phyloP scores from a whole-genome alignment of 2,329 filamentous ascomycete genomes.

The Venturia nashicola region DNA sequence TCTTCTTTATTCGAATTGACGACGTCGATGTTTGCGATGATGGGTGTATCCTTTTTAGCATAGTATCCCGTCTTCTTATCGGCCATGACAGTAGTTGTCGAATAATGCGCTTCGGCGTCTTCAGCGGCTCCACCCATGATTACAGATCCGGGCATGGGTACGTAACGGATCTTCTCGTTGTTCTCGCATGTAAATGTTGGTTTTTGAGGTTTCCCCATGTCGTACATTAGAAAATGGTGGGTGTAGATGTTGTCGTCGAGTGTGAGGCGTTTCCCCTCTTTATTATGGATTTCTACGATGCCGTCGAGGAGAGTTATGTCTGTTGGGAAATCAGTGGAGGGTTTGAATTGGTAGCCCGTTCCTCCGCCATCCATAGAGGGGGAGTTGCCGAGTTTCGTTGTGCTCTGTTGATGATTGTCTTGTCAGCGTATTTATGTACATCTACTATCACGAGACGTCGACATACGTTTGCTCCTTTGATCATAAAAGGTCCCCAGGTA shows the following conservation, averaged over 20 bases:
- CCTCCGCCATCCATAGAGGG: constrained; percentile 7
- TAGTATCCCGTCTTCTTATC: constrained; percentile 8
- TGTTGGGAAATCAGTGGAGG: not conserved
- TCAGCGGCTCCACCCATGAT: constrained; percentile 7
- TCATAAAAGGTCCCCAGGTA: not conserved
- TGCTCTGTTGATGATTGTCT: not conserved
- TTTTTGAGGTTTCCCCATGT: not conserved
- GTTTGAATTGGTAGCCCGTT: constrained; percentile 2
- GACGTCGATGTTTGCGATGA: constrained; percentile 1
- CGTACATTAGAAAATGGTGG: constrained; percentile 6
- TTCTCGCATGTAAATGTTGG: not conserved
- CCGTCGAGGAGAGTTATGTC: constrained; percentile 7
- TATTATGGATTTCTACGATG: constrained; percentile 1
- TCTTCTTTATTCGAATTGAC: constrained; percentile 8
- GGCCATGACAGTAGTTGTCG: not conserved
- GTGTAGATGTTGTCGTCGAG: constrained; percentile 7
- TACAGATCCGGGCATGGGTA: constrained; percentile 3
- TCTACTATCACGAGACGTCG: not conserved
- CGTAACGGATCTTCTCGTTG: not conserved
- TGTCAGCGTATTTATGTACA: not conserved
- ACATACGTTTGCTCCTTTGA: constrained; percentile 4
- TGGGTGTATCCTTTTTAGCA: constrained; percentile 1
- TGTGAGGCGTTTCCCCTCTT: not conserved
- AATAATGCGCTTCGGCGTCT: constrained; percentile 2
- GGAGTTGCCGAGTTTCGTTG: constrained; percentile 1